These are phyloP conservation scores for Gossypium gossypioides DNA, from an alignment of 441 rosid species.

Conservation along the genomic window DNA sequence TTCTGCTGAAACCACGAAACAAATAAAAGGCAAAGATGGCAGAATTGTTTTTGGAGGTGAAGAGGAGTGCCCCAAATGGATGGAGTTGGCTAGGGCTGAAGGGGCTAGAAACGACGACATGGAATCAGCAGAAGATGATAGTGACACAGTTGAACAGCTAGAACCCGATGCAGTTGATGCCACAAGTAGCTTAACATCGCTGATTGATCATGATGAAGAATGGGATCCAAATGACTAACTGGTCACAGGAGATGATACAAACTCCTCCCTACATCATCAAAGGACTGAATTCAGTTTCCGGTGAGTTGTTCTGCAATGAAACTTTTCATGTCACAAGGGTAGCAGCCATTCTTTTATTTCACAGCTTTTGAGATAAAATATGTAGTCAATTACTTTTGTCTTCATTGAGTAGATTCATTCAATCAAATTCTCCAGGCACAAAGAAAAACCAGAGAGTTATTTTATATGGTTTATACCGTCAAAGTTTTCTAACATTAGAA, in stretches of 20 bases:
- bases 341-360: slow-evolving; percentile 28
- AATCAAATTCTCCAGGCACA: slow-evolving; percentile 10
- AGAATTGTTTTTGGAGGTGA: slow-evolving; percentile 61
- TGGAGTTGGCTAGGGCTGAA: slow-evolving; percentile 40
- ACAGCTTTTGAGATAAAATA: slow-evolving; percentile 26
- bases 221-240: slow-evolving; percentile 87
- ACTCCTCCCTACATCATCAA: slow-evolving; percentile 2
- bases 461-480: slow-evolving; percentile 23
- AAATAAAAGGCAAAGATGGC: slow-evolving; percentile 40
- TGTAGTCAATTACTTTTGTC: slow-evolving; percentile 36
- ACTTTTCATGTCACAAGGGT: slow-evolving; percentile 21
- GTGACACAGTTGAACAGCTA: slow-evolving; percentile 39
- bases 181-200: slow-evolving; percentile 36
- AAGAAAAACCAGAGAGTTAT: slow-evolving; percentile 18
- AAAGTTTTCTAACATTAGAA: slow-evolving; percentile 1
- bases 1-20: slow-evolving; percentile 27
- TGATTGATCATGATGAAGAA: slow-evolving; percentile 70
- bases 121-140: slow-evolving; percentile 51
- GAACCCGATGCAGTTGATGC: slow-evolving; percentile 43
- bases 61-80: slow-evolving; percentile 88
- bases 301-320: slow-evolving; percentile 26
- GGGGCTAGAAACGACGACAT: slow-evolving; percentile 32
- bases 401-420: slow-evolving; percentile 20
- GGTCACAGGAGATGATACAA: slow-evolving; percentile 8
- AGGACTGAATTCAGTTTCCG: slow-evolving; percentile 16